These are phyloP conservation scores for Cucumis melo DNA, from an alignment of 306 rosid genomes.

Conservation along the genomic window DNA sequence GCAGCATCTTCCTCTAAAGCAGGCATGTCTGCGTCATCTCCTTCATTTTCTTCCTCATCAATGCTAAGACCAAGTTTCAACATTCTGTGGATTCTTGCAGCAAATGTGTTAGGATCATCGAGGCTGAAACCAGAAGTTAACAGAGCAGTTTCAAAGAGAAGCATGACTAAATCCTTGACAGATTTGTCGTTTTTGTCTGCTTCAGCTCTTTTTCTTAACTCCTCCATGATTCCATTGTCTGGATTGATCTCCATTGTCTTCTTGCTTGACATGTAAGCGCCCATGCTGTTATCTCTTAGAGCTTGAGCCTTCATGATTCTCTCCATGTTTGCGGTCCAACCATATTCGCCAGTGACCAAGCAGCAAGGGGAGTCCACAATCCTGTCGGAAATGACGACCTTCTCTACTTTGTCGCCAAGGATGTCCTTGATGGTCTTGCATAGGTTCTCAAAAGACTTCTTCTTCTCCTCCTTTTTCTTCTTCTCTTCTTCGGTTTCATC, in stretches of 20 bases:
- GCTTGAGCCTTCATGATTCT: conserved; percentile 74
- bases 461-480: conserved; percentile 44
- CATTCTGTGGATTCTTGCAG: conserved; percentile 57
- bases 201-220: conserved; percentile 49
- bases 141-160: conserved; percentile 49
- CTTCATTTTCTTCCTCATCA: conserved; percentile 38
- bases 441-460: conserved; percentile 45
- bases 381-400: conserved; percentile 54
- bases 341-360: conserved; percentile 63
- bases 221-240: conserved; percentile 64
- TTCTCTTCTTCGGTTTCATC: conserved; percentile 56
- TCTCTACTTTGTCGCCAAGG: conserved; percentile 49
- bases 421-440: conserved; percentile 52
- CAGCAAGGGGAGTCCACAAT: conserved; percentile 66
- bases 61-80: conserved; percentile 55
- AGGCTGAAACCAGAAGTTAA: conserved; percentile 66
- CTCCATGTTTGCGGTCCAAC: conserved; percentile 67
- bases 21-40: conserved; percentile 53
- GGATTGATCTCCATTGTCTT: conserved; percentile 74
- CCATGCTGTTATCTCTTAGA: conserved; percentile 54
- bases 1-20: conserved; percentile 45
- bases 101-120: conserved; percentile 58
- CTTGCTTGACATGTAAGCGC: conserved; percentile 58
- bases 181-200: conserved; percentile 58
- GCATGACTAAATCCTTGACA: conserved; percentile 47